Conservation (phyloP, 495 filamentous ascomycete genomes). For the Tuber aestivum region DNA sequence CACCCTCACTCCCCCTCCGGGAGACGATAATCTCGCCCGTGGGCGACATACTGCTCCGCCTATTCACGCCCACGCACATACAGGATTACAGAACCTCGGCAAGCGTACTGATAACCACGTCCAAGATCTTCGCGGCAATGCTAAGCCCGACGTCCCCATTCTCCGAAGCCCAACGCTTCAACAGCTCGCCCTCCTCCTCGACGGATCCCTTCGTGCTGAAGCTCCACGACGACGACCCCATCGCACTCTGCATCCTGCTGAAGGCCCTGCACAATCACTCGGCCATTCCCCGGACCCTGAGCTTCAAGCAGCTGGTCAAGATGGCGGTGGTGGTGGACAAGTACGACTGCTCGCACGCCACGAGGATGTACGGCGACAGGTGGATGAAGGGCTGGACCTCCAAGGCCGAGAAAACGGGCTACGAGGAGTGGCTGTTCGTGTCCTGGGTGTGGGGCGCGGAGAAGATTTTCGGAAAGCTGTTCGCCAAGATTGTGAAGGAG, state of each 20-base stretch:
- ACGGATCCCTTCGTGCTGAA: slow-evolving; percentile 10
- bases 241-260: slow-evolving; percentile 17
- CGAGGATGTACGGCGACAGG: slow-evolving; percentile 15
- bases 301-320: slow-evolving; percentile 20
- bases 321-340: slow-evolving; percentile 29
- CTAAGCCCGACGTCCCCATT: slow-evolving; percentile 20
- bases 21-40: not conserved
- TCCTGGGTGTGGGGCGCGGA: slow-evolving; percentile 26
- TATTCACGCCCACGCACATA: not conserved
- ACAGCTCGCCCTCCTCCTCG: not conserved
- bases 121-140: slow-evolving; percentile 25
- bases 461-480: slow-evolving; percentile 15
- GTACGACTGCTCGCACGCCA: slow-evolving; percentile 22
- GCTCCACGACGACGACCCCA: slow-evolving; percentile 26
- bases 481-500: slow-evolving; percentile 1
- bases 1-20: not conserved
- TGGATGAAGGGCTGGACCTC: slow-evolving; percentile 22
- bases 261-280: slow-evolving; percentile 21
- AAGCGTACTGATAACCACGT: slow-evolving; percentile 17
- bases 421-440: slow-evolving; percentile 27
- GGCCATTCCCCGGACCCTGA: slow-evolving; percentile 8
- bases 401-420: not conserved
- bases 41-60: not conserved
- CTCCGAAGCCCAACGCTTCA: slow-evolving; percentile 19
- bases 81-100: not conserved